Percentiles rank a stretch among this genome's conserved stretches.
phyloP scores from a whole-genome alignment of 1,284 basidiomycete genomes.

The Quambalaria eucalypti region DNA sequence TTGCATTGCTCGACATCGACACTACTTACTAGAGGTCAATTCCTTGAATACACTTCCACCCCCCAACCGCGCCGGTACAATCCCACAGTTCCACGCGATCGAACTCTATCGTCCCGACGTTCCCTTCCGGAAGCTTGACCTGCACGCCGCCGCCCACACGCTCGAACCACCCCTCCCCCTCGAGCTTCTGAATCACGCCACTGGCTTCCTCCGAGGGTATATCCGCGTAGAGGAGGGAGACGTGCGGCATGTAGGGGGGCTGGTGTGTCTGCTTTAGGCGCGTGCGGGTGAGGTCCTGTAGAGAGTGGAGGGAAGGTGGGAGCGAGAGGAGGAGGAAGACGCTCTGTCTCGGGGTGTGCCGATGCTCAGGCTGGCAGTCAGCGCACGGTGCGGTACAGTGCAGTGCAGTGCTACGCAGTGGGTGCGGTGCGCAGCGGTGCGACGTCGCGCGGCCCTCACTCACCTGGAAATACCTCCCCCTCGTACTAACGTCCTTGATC shows the following conservation, averaged over 20 bases:
- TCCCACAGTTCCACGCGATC: constrained; percentile 9
- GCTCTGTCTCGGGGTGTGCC: background rate
- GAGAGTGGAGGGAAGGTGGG: background rate
- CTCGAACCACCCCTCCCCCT: background rate
- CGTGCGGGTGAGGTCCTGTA: constrained; percentile 5
- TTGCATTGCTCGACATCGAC: too few relatives aligned
- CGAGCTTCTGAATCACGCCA: constrained; percentile 8
- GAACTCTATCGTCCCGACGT: constrained; percentile 1
- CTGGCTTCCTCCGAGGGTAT: constrained; percentile 9
- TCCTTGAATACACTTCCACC: too few relatives aligned
- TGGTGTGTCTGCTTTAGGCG: constrained; percentile 4
- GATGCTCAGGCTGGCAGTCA: background rate
- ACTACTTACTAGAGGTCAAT: too few relatives aligned
- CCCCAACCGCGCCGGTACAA: constrained; percentile 9
- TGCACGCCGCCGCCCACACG: background rate
- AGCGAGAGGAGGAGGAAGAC: constrained; percentile 8
- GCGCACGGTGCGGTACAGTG: background rate
- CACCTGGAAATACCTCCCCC: constrained; percentile 11
- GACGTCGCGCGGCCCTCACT: background rate
- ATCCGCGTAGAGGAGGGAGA: constrained; percentile 17
- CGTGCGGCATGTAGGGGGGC: constrained; percentile 19
- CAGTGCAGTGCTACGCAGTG: background rate
- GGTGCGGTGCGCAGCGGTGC: background rate
- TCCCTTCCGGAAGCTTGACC: constrained; percentile 1
- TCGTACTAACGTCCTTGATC: constrained; percentile 7